These are phyloP conservation scores for Cymbopogon citratus DNA, from an alignment of 176 grass and related monocot species.

Conservation along the genomic window DNA sequence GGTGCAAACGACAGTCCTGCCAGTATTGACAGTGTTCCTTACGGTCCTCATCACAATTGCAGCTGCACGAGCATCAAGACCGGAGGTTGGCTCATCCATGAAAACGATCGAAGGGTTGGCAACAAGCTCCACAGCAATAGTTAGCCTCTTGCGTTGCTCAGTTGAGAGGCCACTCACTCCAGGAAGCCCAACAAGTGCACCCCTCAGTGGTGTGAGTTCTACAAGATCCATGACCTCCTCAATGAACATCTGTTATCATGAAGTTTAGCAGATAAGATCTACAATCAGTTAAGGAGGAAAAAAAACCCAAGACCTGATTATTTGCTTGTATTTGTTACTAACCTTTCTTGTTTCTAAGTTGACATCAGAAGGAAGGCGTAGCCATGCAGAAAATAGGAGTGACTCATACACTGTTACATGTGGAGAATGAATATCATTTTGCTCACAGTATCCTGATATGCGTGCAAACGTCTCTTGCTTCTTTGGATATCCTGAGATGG, in stretches of 20 bases:
- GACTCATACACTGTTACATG: conserved; percentile 82
- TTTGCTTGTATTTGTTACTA: conserved; percentile 30
- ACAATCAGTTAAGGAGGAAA: conserved; percentile 3
- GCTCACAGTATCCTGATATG: conserved; percentile 92
- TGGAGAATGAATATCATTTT: conserved; percentile 93
- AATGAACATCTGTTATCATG: conserved; percentile 64
- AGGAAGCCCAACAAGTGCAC: conserved; percentile 78
- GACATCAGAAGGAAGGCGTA: conserved; percentile 60
- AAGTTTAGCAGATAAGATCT: conserved; percentile 21
- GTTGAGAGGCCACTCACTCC: conserved; percentile 83
- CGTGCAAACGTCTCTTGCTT: conserved; percentile 95
- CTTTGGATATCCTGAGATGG: conserved; percentile 79
- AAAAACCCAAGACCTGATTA: conserved; percentile 9
- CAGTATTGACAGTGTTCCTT: conserved; percentile 82
- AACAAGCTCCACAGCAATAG: conserved; percentile 91
- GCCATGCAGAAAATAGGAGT: conserved; percentile 79
- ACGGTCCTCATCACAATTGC: conserved; percentile 96
- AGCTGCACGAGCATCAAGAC: conserved; percentile 82
- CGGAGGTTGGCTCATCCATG: conserved; percentile 96
- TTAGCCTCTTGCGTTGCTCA: conserved; percentile 87
- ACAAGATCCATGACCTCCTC: conserved; percentile 93
- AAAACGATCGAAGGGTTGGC: conserved; percentile 91
- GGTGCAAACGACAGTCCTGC: conserved; percentile 89
- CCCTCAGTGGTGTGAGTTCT: conserved; percentile 67
- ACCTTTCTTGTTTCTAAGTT: conserved; percentile 60